Base-by-base conservation (phyloP, 495 filamentous ascomycete genomes). In the Penicillium cataractarum region DNA sequence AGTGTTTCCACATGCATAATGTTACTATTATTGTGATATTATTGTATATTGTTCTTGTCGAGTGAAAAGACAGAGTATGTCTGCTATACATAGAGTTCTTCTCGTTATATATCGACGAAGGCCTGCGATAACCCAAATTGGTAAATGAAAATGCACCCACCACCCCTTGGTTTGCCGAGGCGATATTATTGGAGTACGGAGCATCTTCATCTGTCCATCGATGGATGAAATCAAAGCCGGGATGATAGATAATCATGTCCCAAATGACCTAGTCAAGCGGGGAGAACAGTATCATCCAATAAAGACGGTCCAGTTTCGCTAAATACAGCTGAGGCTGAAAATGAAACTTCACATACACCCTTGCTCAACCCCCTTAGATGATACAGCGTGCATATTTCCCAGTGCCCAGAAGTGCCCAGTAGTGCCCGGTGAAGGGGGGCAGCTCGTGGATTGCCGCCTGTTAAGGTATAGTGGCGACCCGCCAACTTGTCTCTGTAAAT, bases 301-400 rank as follows among this genome's bases (percentile, higher is more conserved):
- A 24, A 12, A 50, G 24, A 29, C 8, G 44, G 22, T 12, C 19
- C 42, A 22, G 19, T 22, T 3, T 37, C 12, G 19, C 2, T 8
- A 29, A 50, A 2, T 15, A n/a, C 50, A 44, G 44, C 56, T 68
- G 63, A 65, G 66, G 66, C 66, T 63, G 63, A 63, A 57, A 62
- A 56, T 55, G 31, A 55, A 55, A 39, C 53, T 26, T 27, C 31
- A n/a, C 24, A 21, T 21, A 46, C n/a, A 8, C 21, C 42, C 42
- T 15, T 13, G 51, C 24, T 19, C 22, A 13, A 27, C 24, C 61
- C 51, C 56, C 55, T 55, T 22, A 55, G 19, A 24, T 9, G 42
- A 46, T 46, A 10, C 42, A 46, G 42, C 19, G 40, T 21, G 7
- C 40, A 21, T 21, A 27, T 12, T 19, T 22, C 15, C 12, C 12